Evolutionary conservation across 2,329 filamentous ascomycete genomes (phyloP).

Genomic region (Monosporascus cannonballus): DNA sequence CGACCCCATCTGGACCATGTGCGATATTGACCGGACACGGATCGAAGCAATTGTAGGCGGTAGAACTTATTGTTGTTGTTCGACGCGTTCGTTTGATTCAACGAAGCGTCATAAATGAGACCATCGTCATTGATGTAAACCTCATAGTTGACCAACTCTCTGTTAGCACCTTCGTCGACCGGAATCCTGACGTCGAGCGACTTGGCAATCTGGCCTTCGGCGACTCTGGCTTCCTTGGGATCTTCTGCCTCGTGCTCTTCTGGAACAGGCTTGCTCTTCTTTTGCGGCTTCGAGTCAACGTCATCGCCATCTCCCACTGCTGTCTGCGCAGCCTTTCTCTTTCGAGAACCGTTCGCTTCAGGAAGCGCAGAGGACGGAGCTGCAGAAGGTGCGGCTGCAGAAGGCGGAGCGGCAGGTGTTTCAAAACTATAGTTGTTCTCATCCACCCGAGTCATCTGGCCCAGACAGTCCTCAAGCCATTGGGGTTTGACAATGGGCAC

Average conservation of each 20-base stretch:
- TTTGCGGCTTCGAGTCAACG: conserved; percentile 20
- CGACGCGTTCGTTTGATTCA: conserved; percentile 70
- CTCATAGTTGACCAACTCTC: conserved; percentile 28
- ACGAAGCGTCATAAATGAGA: conserved; percentile 69
- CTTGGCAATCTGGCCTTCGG: conserved; percentile 41
- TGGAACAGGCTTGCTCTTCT: conserved; percentile 26
- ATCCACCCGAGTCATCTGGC: conserved; percentile 30
- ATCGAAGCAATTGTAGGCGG: conserved; percentile 36
- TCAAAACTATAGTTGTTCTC: conserved; percentile 26
- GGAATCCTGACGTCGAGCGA: conserved; percentile 41
- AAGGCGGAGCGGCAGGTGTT: conserved; percentile 2
- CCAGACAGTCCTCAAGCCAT: conserved; percentile 57
- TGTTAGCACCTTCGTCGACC: conserved; percentile 39
- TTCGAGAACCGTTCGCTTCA: conserved; percentile 11
- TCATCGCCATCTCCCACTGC: conserved; percentile 18
- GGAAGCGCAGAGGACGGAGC: conserved; percentile 6
- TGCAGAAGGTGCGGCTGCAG: neutral
- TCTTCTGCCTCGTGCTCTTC: conserved; percentile 14
- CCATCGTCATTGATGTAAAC: conserved; percentile 63
- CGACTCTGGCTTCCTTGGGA: conserved; percentile 19
- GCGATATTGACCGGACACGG: conserved; percentile 36
- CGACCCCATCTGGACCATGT: conserved; percentile 80
- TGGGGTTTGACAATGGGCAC: conserved; percentile 51
- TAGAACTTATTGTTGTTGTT: conserved; percentile 84
- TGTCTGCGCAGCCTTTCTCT: conserved; percentile 14